These are phyloP conservation scores for Nakazawaea wyomingensis DNA, from an alignment of 805 yeast genomes.

Conservation along the genomic window DNA sequence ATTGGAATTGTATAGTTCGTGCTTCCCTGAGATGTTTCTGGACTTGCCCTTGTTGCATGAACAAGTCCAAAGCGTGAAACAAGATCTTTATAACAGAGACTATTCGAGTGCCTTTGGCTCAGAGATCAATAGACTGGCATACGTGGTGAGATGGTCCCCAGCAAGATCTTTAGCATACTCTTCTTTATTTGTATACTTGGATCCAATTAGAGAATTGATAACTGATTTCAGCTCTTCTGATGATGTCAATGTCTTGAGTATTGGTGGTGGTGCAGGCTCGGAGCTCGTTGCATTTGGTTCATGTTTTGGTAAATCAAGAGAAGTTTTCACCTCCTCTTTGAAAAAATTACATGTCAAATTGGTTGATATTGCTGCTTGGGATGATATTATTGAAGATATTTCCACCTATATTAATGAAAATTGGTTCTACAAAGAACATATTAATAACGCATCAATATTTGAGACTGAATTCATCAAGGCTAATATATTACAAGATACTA, in stretches of 20 bases:
- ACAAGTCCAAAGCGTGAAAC: constrained; percentile 64
- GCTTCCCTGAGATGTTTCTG: constrained; percentile 27
- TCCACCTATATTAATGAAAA: constrained; percentile 36
- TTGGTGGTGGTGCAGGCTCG: constrained; percentile 92
- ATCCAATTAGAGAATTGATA: constrained; percentile 34
- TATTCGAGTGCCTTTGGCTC: constrained; percentile 64
- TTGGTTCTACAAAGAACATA: constrained; percentile 46
- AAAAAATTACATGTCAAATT: constrained; percentile 42
- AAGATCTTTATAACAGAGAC: constrained; percentile 63
- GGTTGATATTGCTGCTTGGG: constrained; percentile 81
- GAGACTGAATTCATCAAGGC: constrained; percentile 27
- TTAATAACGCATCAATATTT: constrained; percentile 17
- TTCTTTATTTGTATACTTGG: constrained; percentile 54
- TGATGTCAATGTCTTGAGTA: constrained; percentile 42
- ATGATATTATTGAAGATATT: constrained; percentile 41
- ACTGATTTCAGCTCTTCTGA: constrained; percentile 15
- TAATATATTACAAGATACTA: constrained; percentile 32
- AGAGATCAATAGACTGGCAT: constrained; percentile 64
- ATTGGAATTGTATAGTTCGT: constrained; percentile 30
- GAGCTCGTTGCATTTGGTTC: constrained; percentile 66
- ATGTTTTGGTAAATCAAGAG: constrained; percentile 41
- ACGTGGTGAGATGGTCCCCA: constrained; percentile 83
- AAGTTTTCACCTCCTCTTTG: constrained; percentile 23
- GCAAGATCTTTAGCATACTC: constrained; percentile 73
- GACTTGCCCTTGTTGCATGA: constrained; percentile 31